Evolutionary conservation across 805 yeast genomes (phyloP).

Genomic region (Candida ortonii): DNA sequence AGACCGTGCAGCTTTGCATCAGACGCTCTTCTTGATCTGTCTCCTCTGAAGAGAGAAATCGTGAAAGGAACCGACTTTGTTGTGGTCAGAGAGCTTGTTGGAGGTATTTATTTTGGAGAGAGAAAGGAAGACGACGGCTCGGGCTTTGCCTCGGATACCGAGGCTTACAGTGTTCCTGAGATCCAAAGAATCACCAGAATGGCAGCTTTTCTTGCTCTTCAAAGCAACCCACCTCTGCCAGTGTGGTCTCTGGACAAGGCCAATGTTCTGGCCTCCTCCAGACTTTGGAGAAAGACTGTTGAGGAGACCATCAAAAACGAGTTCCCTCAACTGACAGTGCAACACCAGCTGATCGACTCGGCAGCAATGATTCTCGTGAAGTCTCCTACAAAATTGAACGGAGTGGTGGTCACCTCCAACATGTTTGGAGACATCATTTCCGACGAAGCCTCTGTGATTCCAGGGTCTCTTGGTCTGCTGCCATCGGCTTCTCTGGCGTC

Average conservation of each 20-base stretch:
- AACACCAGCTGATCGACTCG: constrained; percentile 96
- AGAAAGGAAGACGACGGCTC: constrained; percentile 87
- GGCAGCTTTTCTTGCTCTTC: constrained; percentile 97
- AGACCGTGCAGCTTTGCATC: constrained; percentile 95
- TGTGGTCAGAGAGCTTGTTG: constrained; percentile 95
- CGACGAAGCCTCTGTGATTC: constrained; percentile 97
- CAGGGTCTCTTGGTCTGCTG: constrained; percentile 92
- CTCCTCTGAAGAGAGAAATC: constrained; percentile 82
- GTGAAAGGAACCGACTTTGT: constrained; percentile 89
- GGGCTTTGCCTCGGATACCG: constrained; percentile 91
- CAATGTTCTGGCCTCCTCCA: constrained; percentile 91
- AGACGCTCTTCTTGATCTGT: constrained; percentile 76
- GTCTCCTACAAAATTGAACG: constrained; percentile 87
- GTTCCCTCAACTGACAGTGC: constrained; percentile 82
- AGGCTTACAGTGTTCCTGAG: constrained; percentile 85
- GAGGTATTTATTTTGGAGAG: constrained; percentile 97
- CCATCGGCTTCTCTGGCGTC: constrained; percentile 97
- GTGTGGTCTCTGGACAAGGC: constrained; percentile 97
- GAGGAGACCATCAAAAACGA: constrained; percentile 79
- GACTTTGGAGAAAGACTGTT: constrained; percentile 95
- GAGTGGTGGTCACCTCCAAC: constrained; percentile 87
- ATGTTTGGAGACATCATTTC: constrained; percentile 98
- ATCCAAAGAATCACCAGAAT: constrained; percentile 94
- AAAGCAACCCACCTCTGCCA: constrained; percentile 89
- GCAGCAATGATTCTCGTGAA: constrained; percentile 98